phyloP scores from a whole-genome alignment of 2,329 filamentous ascomycete species.

The Mycosphaerelloides madeirae region DNA sequence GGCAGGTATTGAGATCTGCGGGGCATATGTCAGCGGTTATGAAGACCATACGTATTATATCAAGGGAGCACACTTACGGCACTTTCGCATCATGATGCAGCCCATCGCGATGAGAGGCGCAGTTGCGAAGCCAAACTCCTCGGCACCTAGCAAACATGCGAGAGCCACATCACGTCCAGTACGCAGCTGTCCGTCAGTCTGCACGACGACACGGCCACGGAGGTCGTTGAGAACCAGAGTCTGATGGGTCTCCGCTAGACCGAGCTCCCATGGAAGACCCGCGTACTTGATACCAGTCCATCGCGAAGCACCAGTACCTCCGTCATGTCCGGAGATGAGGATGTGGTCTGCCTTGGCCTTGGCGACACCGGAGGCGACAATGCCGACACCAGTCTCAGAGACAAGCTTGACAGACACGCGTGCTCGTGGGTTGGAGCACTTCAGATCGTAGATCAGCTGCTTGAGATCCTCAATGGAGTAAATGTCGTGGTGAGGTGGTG shows the following conservation, averaged over 20 bases:
- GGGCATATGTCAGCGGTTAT: no score
- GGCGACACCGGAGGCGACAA: conserved; percentile 93
- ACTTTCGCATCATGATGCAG: conserved; percentile 90
- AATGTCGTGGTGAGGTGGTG: conserved; percentile 94
- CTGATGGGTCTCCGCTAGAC: conserved; percentile 95
- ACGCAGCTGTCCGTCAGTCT: conserved; percentile 90
- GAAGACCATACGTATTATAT: no score
- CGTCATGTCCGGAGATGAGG: conserved; percentile 92
- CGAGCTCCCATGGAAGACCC: conserved; percentile 92
- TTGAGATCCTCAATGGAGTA: conserved; percentile 98
- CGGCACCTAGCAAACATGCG: conserved; percentile 90
- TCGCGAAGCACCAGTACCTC: conserved; percentile 90
- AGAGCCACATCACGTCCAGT: conserved; percentile 93
- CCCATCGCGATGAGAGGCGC: conserved; percentile 94
- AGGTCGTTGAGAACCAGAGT: conserved; percentile 93
- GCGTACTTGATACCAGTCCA: conserved; percentile 99
- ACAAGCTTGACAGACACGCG: conserved; percentile 96
- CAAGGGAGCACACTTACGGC: conserved; percentile 29
- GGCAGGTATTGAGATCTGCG: conserved; percentile 66
- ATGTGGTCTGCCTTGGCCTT: conserved; percentile 98
- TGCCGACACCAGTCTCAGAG: conserved; percentile 94
- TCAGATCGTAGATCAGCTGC: conserved; percentile 95
- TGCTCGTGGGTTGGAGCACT: conserved; percentile 89
- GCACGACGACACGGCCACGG: conserved; percentile 88
- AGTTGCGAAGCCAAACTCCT: conserved; percentile 96